Conservation (phyloP, 345 rosid species). For the Aethionema arabicum region DNA sequence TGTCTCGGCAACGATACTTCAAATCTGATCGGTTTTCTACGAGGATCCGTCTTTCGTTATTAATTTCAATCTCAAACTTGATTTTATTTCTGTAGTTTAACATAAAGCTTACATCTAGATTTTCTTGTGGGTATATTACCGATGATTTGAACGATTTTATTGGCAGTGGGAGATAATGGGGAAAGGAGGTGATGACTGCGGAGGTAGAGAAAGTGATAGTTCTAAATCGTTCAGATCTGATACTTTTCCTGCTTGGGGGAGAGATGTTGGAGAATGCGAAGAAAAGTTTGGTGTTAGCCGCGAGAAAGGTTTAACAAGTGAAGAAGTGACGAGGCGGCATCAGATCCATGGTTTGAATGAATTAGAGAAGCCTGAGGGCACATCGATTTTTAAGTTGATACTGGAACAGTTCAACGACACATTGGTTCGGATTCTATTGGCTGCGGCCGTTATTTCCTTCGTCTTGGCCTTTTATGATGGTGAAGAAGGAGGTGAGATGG, state of each 20-base stretch:
- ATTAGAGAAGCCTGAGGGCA: slow-evolving; percentile 75
- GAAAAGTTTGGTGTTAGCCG: slow-evolving; percentile 50
- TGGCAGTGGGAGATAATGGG: slow-evolving; percentile 50
- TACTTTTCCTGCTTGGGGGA: slow-evolving; percentile 71
- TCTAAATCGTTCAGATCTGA: slow-evolving; percentile 28
- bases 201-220: slow-evolving; percentile 32
- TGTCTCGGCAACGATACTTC: neutral
- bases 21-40: neutral
- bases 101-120: slow-evolving; percentile 1
- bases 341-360: slow-evolving; percentile 70
- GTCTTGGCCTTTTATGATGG: slow-evolving; percentile 80
- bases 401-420: slow-evolving; percentile 86
- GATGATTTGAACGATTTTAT: slow-evolving; percentile 14
- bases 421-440: slow-evolving; percentile 76
- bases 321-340: slow-evolving; percentile 54
- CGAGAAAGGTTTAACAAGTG: slow-evolving; percentile 47
- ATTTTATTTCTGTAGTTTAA: neutral
- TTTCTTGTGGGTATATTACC: neutral
- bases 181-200: slow-evolving; percentile 57
- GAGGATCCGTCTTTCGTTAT: neutral
- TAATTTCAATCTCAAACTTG: slow-evolving; percentile 4
- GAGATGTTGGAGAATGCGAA: slow-evolving; percentile 57
- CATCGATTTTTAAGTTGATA: slow-evolving; percentile 58
- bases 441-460: slow-evolving; percentile 74
- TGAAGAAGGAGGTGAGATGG: slow-evolving; percentile 89